Base-by-base conservation (phyloP, 2,329 filamentous ascomycete genomes). In the Aureobasidium sp. region DNA sequence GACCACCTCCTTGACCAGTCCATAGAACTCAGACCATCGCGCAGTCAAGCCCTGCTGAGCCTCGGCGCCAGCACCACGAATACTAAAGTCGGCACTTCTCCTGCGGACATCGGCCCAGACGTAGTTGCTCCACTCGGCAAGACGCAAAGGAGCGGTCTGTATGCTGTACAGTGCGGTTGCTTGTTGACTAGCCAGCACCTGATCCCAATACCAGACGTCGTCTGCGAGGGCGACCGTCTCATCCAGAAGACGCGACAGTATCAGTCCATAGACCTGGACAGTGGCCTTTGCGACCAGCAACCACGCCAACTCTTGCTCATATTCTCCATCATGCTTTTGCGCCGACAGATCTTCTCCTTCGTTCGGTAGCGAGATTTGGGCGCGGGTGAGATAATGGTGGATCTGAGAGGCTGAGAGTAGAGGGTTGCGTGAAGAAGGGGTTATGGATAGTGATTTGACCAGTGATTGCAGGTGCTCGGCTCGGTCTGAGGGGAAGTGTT, bases 141-240 rank as follows among this genome's bases (percentile, higher is more conserved):
- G 73, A 19, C 89, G 82, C 44, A 87, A 69, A 0, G 94, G 94
- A 0, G 88, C 90, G 0, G 87, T 96, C 73, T 99, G 94, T 9
- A 95, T 76, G 15, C 90, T 88, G 74, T 97, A 97, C 3, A 97
- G 72, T 35, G 85, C 87, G 66, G 89, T 92, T 69, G 88, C 90
- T 53, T 85, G 81, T 67, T 90, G 87, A 0, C 90, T 95, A 11
- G 85, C 84, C 33, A 96, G 77, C 1, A 97, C 83, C 67, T 94
- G 89, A 70, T 96, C 90, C 94, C 94, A 99, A 73, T 97, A 97
- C 85, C 88, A 92, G 27, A 96, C 87, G 67, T 96, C 91, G 66
- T 96, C 87, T 68, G 86, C 89, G 19, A 99, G 75, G 0, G 88
- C 87, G 12, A 93, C 85, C 12, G 91, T 95, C 68, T 94, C 88